These are phyloP conservation scores for Paraphaeosphaeria minitans DNA, from an alignment of 2,329 filamentous ascomycete genomes.

Conservation along the genomic window DNA sequence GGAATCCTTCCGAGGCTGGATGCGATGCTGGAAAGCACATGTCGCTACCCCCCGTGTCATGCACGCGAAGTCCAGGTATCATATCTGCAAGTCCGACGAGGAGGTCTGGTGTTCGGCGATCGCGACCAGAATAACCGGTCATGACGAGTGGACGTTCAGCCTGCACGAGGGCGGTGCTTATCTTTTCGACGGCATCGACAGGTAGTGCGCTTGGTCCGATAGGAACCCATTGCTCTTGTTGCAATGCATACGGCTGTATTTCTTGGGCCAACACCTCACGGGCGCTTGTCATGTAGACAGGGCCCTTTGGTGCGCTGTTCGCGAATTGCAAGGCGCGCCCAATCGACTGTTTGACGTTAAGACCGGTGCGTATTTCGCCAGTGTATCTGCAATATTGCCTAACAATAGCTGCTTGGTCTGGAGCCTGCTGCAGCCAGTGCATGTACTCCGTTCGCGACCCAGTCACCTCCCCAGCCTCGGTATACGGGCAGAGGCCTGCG, in stretches of 20 bases:
- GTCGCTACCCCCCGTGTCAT: conserved; percentile 25
- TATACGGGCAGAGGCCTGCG: conserved; percentile 53
- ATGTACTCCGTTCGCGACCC: conserved; percentile 47
- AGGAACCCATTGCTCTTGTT: conserved; percentile 22
- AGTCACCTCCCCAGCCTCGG: conserved; percentile 51
- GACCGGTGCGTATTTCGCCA: conserved; percentile 33
- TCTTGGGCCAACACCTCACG: conserved; percentile 26
- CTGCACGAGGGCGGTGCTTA: conserved; percentile 17
- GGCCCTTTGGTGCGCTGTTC: conserved; percentile 28
- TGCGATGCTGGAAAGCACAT: conserved; percentile 27
- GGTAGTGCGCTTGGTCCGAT: conserved; percentile 24
- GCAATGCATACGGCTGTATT: conserved; percentile 20
- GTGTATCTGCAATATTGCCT: conserved; percentile 39
- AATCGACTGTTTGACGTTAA: conserved; percentile 35
- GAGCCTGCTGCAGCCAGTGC: conserved; percentile 52
- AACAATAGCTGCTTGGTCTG: conserved; percentile 49
- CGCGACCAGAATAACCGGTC: conserved; percentile 27
- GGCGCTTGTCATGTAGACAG: conserved; percentile 24
- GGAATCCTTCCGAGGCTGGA: conserved; percentile 21
- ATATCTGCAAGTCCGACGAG: conserved; percentile 22
- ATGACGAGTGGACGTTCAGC: conserved; percentile 26
- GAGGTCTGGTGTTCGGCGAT: conserved; percentile 10
- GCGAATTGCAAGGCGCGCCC: conserved; percentile 35
- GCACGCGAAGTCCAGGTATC: conserved; percentile 20
- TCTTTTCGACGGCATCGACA: conserved; percentile 16